Percentiles rank a stretch among this genome's conserved stretches.
These are phyloP conservation scores for Russula griseocarnosa DNA, from an alignment of 768 basidiomycete species.

Conservation along the genomic window DNA sequence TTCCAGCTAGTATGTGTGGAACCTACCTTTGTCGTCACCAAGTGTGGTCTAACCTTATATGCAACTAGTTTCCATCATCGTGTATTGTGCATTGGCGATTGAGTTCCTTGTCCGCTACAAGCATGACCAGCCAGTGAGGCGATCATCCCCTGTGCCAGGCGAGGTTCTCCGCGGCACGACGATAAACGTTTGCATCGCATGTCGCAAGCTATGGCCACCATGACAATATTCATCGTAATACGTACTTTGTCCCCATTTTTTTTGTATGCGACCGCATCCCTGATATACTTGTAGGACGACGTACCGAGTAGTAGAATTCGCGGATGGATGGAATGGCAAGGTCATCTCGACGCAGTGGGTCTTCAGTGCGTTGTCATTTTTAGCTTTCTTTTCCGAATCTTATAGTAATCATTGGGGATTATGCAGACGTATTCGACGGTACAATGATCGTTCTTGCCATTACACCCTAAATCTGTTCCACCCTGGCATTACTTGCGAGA, in stretches of 20 bases:
- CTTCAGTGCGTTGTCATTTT: slow-evolving; percentile 14
- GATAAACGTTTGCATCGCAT: slow-evolving; percentile 12
- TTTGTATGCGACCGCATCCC: neutral
- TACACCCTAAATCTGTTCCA: slow-evolving; percentile 21
- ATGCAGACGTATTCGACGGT: slow-evolving; percentile 23
- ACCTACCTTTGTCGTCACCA: neutral
- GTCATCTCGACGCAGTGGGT: slow-evolving; percentile 18
- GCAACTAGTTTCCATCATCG: slow-evolving; percentile 15
- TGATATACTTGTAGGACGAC: slow-evolving; percentile 10
- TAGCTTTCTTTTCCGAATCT: neutral
- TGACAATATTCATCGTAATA: slow-evolving; percentile 20
- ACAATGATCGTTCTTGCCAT: slow-evolving; percentile 22
- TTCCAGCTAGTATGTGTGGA: slow-evolving; percentile 23
- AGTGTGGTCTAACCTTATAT: neutral
- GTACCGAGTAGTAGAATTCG: slow-evolving; percentile 22
- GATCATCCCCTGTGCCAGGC: neutral
- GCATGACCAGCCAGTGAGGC: slow-evolving; percentile 11
- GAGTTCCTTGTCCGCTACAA: slow-evolving; percentile 22
- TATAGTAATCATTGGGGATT: neutral
- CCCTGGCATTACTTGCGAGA: slow-evolving; percentile 12
- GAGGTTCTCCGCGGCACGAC: neutral
- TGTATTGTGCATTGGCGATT: slow-evolving; percentile 14
- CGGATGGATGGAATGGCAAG: slow-evolving; percentile 16
- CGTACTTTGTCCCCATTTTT: neutral
- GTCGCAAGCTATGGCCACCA: slow-evolving; percentile 17